Evolutionary conservation across 2,329 filamentous ascomycete species (phyloP).

Genomic region (Aphanoascus verrucosus): DNA sequence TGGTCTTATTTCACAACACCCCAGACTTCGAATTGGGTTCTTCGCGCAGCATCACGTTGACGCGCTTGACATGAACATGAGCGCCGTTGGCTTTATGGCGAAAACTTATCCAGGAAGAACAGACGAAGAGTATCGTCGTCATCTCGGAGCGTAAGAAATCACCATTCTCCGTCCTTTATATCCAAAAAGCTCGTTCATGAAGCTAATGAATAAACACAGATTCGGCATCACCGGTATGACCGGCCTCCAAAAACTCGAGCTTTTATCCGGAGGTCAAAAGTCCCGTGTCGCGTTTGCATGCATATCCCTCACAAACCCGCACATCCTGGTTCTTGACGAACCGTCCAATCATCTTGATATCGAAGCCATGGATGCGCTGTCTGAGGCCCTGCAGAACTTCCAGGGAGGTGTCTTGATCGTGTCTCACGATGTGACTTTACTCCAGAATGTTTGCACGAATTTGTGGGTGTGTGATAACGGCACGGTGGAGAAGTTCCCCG

Average conservation of each 20-base stretch:
- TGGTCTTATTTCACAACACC: constrained; percentile 78
- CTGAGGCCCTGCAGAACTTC: constrained; percentile 72
- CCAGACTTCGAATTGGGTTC: constrained; percentile 83
- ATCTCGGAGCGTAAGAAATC: constrained; percentile 71
- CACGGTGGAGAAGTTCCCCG: constrained; percentile 89
- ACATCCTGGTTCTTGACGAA: constrained; percentile 96
- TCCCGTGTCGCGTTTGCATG: constrained; percentile 98
- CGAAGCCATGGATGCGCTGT: constrained; percentile 94
- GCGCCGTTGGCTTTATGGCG: constrained; percentile 92
- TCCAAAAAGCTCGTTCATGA: background rate
- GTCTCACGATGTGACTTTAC: constrained; percentile 96
- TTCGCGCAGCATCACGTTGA: constrained; percentile 99
- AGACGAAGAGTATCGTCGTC: constrained; percentile 92
- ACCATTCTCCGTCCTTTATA: background rate
- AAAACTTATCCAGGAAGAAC: constrained; percentile 80
- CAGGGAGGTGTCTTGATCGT: constrained; percentile 96
- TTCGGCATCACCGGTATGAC: constrained; percentile 83
- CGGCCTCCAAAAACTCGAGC: constrained; percentile 86
- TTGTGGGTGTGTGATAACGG: constrained; percentile 95
- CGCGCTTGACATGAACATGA: constrained; percentile 77
- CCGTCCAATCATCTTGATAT: constrained; percentile 98
- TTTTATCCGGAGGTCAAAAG: constrained; percentile 94
- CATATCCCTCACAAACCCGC: constrained; percentile 81
- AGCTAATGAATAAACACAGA: constrained; percentile 19
- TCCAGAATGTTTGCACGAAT: constrained; percentile 88